Evolutionary conservation across 345 rosid genomes (phyloP), one percentile per base, ranked within the genome.

Genomic region (Lepidium didymum): DNA sequence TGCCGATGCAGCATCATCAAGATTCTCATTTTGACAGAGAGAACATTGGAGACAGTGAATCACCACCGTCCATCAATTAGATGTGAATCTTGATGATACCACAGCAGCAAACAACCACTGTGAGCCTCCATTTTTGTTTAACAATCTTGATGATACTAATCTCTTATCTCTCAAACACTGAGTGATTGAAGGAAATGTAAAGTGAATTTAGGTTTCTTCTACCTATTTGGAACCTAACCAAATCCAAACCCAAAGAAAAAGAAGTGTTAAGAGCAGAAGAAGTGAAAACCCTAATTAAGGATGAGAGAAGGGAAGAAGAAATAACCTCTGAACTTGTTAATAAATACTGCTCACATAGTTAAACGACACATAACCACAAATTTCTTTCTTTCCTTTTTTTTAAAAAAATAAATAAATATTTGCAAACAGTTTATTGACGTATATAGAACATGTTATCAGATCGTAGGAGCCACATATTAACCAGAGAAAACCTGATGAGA

Each of bases 1-100:
- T 66, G 72, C 95, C 70, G 92, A 89, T 92, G 98, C 98, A 92
- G 92, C 98, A 92, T 92, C 98, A 92, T 92, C 98, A 92, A 86
- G 98, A 92, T 92, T 92, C 98, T 82, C 98, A 92, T 61, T 69
- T 70, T 64, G 56, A 41, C 66, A 73, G 65, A 67, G 36, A 71
- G 36, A 71, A 73, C 60, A 14, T 52, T 45, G 41, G 52, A 15
- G 71, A 58, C 56, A 73, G 33, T 34, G 13, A 73, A 66, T 53
- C 62, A 66, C 67, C 62, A 65, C 54, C 46, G 55, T 73, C 21
- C 74, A 73, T 76, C 67, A 73, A 55, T 27, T 33, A 59, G 75
- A 80, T 92, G 98, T 92, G 98, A 92, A 92, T 92, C 98, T 92
- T 92, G 92, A 85, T 86, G 95, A 81, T 92, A 87, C 96, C 76